Evolutionary conservation across 2,329 filamentous ascomycete genomes (phyloP).

Genomic region (Fusarium anguioides): DNA sequence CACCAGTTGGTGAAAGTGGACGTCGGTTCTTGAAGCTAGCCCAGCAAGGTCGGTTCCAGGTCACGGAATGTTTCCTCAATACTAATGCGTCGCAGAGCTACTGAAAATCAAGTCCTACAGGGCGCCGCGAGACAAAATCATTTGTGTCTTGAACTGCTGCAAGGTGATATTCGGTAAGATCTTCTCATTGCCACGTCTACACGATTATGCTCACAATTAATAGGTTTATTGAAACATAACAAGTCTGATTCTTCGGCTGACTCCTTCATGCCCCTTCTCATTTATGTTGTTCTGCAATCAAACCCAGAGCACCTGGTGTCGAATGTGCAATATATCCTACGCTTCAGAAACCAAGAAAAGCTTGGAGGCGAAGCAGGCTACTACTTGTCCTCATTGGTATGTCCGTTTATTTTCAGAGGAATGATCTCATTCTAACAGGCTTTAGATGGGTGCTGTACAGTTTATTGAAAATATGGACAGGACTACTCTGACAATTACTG

Average conservation of each 20-base stretch:
- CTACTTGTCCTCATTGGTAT: conserved; percentile 91
- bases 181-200: neutral
- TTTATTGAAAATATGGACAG: conserved; percentile 97
- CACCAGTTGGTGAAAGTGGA: conserved; percentile 84
- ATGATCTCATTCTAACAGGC: conserved; percentile 5
- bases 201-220: conserved; percentile 4
- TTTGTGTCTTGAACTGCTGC: conserved; percentile 97
- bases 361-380: conserved; percentile 97
- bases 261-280: conserved; percentile 93
- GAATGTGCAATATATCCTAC: conserved; percentile 97
- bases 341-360: conserved; percentile 97
- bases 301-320: conserved; percentile 96
- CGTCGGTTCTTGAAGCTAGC: conserved; percentile 88
- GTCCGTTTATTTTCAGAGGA: conserved; percentile 40
- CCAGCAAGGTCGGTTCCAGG: conserved; percentile 74
- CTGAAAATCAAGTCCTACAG: conserved; percentile 97
- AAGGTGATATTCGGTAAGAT: conserved; percentile 93
- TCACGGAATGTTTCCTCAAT: neutral
- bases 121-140: conserved; percentile 97
- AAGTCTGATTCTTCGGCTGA: conserved; percentile 96
- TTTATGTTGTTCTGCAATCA: conserved; percentile 93
- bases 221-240: conserved; percentile 87
- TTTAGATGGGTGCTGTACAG: conserved; percentile 87
- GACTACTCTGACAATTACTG: conserved; percentile 90
- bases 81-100: conserved; percentile 70